These are phyloP conservation scores for Suhomyces sp. DNA, from an alignment of 805 yeast genomes.

Conservation along the genomic window DNA sequence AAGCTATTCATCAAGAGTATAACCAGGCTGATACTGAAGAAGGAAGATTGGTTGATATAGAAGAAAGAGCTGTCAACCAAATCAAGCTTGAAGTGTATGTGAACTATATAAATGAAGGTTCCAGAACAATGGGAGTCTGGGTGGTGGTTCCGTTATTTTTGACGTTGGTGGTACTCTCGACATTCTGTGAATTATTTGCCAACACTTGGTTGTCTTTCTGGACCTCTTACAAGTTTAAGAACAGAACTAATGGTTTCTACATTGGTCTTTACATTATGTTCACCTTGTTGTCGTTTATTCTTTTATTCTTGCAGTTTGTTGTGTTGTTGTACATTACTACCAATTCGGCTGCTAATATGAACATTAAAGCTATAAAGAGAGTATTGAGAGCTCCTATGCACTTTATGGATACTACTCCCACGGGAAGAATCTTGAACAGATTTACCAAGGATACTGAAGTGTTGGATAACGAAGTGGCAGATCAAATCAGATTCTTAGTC, in stretches of 20 bases:
- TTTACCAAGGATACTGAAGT: constrained; percentile 87
- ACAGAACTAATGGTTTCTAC: constrained; percentile 52
- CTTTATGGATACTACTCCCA: constrained; percentile 80
- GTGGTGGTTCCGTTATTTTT: constrained; percentile 21
- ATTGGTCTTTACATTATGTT: constrained; percentile 72
- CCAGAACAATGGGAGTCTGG: constrained; percentile 22
- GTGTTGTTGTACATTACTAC: constrained; percentile 49
- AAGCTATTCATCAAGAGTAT: constrained; percentile 30
- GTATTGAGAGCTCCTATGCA: constrained; percentile 78
- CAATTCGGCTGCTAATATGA: constrained; percentile 55
- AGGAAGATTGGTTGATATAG: constrained; percentile 13
- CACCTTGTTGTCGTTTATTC: constrained; percentile 46
- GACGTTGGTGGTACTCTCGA: constrained; percentile 28
- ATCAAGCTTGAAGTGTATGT: constrained; percentile 32
- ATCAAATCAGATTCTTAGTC: constrained; percentile 60
- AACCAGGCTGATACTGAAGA: constrained; percentile 19
- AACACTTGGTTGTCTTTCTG: constrained; percentile 85
- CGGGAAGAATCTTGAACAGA: constrained; percentile 81
- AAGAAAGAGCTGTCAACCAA: constrained; percentile 20
- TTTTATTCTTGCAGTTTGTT: constrained; percentile 42
- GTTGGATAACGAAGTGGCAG: constrained; percentile 74
- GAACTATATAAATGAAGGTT: constrained; percentile 29
- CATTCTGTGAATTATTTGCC: constrained; percentile 55
- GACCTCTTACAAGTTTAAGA: constrained; percentile 55
- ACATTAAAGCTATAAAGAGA: constrained; percentile 55